Conservation (phyloP, 2,329 filamentous ascomycete genomes). For the Cercospora sesami region DNA sequence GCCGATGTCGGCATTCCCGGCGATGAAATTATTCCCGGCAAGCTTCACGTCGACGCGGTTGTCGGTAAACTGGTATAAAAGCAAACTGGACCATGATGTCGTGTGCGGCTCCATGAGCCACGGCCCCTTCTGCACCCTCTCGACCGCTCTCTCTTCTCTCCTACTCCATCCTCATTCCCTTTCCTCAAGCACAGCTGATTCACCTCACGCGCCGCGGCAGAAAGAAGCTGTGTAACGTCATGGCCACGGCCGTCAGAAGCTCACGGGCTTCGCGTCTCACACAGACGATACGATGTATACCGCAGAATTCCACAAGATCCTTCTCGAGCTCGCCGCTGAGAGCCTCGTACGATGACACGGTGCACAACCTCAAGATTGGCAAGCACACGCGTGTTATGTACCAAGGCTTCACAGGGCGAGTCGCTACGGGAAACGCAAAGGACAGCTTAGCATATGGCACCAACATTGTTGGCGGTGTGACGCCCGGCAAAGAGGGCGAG, state of each 20-base stretch:
- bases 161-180: neutral
- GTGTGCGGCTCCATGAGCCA: slow-evolving; percentile 1
- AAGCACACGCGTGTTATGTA: slow-evolving; percentile 67
- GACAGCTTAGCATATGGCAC: slow-evolving; percentile 77
- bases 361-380: slow-evolving; percentile 66
- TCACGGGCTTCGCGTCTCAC: slow-evolving; percentile 24
- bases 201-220: neutral
- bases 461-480: slow-evolving; percentile 76
- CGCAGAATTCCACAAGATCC: slow-evolving; percentile 17
- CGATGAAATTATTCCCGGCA: slow-evolving; percentile 15
- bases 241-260: slow-evolving; percentile 28
- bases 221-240: slow-evolving; percentile 15
- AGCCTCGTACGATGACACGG: slow-evolving; percentile 60
- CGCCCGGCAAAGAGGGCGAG: slow-evolving; percentile 67
- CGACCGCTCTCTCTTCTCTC: neutral
- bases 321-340: slow-evolving; percentile 35
- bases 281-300: slow-evolving; percentile 18
- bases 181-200: neutral
- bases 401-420: slow-evolving; percentile 68
- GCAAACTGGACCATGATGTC: slow-evolving; percentile 17
- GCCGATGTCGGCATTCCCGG: slow-evolving; percentile 15
- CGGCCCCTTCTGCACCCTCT: neutral
- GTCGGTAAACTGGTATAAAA: slow-evolving; percentile 21
- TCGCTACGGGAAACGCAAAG: slow-evolving; percentile 73
- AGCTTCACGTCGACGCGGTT: slow-evolving; percentile 19